Percentiles rank a stretch among this genome's conserved stretches.
Conservation (phyloP, 129 eudicot genomes). For the Centella asiatica region DNA sequence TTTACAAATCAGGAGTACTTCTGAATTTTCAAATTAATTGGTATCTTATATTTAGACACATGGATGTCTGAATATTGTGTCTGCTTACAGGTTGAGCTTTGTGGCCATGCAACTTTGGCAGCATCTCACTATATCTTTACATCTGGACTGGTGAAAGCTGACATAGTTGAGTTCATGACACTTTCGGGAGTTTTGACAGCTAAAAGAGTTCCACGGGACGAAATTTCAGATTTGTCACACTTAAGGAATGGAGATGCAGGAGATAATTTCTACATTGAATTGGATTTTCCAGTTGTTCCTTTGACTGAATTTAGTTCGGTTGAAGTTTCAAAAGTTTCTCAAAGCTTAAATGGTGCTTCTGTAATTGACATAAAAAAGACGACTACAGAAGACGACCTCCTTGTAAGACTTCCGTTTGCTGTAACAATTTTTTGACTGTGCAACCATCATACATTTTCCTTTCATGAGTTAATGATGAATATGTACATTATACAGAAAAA, state of each 20-base stretch:
- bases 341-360: constrained; percentile 45
- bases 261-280: constrained; percentile 37
- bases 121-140: constrained; percentile 63
- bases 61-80: neutral
- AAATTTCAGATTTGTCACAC: constrained; percentile 13
- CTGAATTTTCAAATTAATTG: neutral
- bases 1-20: neutral
- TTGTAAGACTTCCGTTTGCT: constrained; percentile 42
- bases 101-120: constrained; percentile 94
- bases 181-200: constrained; percentile 72
- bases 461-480: neutral
- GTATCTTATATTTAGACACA: neutral
- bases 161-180: constrained; percentile 61
- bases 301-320: constrained; percentile 23
- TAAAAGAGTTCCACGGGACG: constrained; percentile 30
- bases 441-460: neutral
- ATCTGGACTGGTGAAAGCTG: constrained; percentile 38
- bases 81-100: constrained; percentile 60
- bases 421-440: constrained; percentile 5
- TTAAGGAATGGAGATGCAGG: constrained; percentile 17
- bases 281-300: constrained; percentile 69
- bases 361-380: constrained; percentile 51
- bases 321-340: constrained; percentile 34
- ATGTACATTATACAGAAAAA: too few species aligned
- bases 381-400: constrained; percentile 32